Evolutionary conservation across 495 filamentous ascomycete species (phyloP), one percentile per base, ranked within the genome.

Genomic region (Aspergillus campestris): DNA sequence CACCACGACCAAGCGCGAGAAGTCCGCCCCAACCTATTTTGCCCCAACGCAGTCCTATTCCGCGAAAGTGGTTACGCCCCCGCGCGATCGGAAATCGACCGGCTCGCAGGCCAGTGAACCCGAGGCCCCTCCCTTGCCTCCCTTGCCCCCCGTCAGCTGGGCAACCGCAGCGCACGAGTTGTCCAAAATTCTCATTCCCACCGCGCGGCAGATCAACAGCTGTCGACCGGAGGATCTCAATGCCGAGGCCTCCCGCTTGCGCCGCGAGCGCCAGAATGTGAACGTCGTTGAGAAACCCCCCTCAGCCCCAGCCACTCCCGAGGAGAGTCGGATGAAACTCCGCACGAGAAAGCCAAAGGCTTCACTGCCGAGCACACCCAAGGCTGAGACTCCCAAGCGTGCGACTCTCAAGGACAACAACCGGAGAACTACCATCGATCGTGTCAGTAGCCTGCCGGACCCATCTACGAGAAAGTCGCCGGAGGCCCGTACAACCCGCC

Each of bases 71-170:
- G 77, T 86, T 13, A 68, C 74, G 9, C 66, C 81, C 2, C 57
- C 76, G 5, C 75, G 71, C 35, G 67, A 80, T 38, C 82, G 75
- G 49, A 61, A 64, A 42, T 69, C 62, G 9, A 63, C 60, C 6
- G 60, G 66, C 13, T 66, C 62, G 14, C 45, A 59, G 1, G 40
- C 41, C 0, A 62, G 54, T 44, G 52, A 66, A 65, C 47, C 75
- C 45, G 74, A 57, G 51, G 67, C 77, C n/a, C 79, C 82, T 3
- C 81, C 85, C 18, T 74, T 84, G 1, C 86, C 87, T 6, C 82
- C 85, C 18, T 74, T 84, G 1, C 86, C 87, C 5, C 82, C 88
- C 24, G 83, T 96, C 0, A 71, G 80, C 34, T 97, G 94, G 92
- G 81, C 83, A 1, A 78, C 82, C 34, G 88, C 88, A 10, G 73